Percentiles rank a stretch among this genome's conserved stretches.
Conservation (phyloP, 176 grass and related monocot genomes). For the Cymbopogon citratus region DNA sequence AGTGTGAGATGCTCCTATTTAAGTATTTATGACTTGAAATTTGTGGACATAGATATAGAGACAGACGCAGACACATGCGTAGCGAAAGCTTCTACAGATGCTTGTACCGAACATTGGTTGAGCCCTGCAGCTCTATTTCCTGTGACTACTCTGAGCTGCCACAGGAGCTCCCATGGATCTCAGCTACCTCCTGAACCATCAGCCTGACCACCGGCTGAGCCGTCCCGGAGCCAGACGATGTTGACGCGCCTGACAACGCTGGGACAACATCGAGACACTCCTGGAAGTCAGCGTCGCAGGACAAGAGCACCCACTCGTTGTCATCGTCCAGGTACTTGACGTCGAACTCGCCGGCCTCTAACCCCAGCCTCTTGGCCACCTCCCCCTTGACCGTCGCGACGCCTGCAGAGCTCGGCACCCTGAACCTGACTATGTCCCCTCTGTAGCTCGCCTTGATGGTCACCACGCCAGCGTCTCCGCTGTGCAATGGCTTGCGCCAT, state of each 20-base stretch:
- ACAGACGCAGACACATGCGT: neutral
- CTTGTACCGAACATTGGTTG: neutral
- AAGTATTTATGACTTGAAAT: neutral
- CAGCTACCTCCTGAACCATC: conserved; percentile 46
- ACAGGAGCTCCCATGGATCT: conserved; percentile 57
- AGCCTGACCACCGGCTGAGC: conserved; percentile 46
- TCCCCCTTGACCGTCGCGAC: conserved; percentile 41
- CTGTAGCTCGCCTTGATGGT: conserved; percentile 72
- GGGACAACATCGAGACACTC: conserved; percentile 63
- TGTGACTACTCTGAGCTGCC: conserved; percentile 46
- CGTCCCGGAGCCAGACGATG: neutral
- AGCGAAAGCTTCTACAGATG: neutral
- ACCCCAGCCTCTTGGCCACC: conserved; percentile 57
- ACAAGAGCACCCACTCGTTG: conserved; percentile 76
- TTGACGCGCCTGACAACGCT: neutral
- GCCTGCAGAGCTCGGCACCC: conserved; percentile 32
- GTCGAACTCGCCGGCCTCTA: conserved; percentile 55
- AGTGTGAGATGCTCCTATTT: neutral
- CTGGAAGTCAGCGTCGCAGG: conserved; percentile 74
- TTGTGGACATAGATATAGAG: neutral
- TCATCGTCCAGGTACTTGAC: conserved; percentile 89
- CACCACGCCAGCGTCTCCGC: conserved; percentile 22
- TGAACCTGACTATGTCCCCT: conserved; percentile 77
- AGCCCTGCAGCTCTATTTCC: neutral
- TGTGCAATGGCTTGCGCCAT: neutral